Conservation (phyloP, 495 filamentous ascomycete genomes). For the Aspergillus hancockii region DNA sequence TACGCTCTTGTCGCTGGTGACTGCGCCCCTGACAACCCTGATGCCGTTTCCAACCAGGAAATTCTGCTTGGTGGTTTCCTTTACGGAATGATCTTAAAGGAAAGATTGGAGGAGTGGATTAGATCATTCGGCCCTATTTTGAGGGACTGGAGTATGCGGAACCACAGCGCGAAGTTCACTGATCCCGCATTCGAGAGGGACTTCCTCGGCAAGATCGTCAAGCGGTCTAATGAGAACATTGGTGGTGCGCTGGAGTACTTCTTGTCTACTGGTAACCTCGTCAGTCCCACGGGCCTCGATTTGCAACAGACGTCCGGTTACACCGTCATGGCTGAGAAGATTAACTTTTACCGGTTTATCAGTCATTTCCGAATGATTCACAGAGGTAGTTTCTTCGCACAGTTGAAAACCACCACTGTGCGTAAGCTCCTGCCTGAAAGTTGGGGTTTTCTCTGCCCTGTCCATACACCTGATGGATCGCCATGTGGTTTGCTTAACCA, state of each 20-base stretch:
- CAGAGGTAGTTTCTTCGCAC: slow-evolving; percentile 96
- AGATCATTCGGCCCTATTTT: slow-evolving; percentile 59
- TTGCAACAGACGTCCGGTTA: slow-evolving; percentile 92
- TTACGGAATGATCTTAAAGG: slow-evolving; percentile 94
- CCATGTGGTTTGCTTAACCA: slow-evolving; percentile 96
- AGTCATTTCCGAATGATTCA: slow-evolving; percentile 99
- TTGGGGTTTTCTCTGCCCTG: slow-evolving; percentile 96
- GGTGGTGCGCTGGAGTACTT: slow-evolving; percentile 90
- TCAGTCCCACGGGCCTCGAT: slow-evolving; percentile 88
- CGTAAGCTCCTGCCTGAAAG: slow-evolving; percentile 93
- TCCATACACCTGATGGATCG: slow-evolving; percentile 94
- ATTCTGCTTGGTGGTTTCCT: slow-evolving; percentile 89
- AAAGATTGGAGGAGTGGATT: slow-evolving; percentile 86
- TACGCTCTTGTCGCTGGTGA: slow-evolving; percentile 91
- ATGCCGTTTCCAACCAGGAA: slow-evolving; percentile 93
- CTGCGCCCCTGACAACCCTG: slow-evolving; percentile 90
- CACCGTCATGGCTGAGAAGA: slow-evolving; percentile 95
- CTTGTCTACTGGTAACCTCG: slow-evolving; percentile 90
- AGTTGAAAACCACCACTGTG: slow-evolving; percentile 95
- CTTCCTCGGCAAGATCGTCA: slow-evolving; percentile 74
- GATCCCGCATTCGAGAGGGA: slow-evolving; percentile 73
- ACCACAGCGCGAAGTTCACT: slow-evolving; percentile 62
- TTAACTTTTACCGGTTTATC: slow-evolving; percentile 98
- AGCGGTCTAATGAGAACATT: slow-evolving; percentile 81
- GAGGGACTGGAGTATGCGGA: slow-evolving; percentile 71